Evolutionary conservation across 352 stramenopile genomes (phyloP).

Genomic region (Paralagenidium karlingii): DNA sequence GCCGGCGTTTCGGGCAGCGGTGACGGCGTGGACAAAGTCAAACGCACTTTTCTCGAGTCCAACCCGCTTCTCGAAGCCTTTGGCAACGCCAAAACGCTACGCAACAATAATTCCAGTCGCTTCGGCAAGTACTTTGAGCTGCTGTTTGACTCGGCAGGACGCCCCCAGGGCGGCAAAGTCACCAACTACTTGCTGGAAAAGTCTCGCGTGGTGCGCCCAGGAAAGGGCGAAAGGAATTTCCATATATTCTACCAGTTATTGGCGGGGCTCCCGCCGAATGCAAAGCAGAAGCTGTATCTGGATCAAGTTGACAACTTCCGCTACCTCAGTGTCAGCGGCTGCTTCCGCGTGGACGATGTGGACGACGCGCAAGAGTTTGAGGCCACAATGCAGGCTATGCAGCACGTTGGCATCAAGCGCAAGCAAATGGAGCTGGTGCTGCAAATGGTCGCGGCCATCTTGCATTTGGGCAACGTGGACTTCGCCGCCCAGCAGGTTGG

Average conservation of each 20-base stretch:
- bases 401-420: constrained; percentile 79
- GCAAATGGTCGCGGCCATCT: constrained; percentile 61
- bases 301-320: constrained; percentile 41
- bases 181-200: constrained; percentile 91
- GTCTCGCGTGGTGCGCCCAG: constrained; percentile 74
- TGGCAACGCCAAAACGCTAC: constrained; percentile 91
- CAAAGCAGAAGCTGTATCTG: constrained; percentile 57
- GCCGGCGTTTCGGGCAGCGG: constrained; percentile 65
- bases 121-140: constrained; percentile 95
- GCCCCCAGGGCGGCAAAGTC: constrained; percentile 77
- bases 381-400: constrained; percentile 78
- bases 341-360: constrained; percentile 84
- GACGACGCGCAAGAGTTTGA: constrained; percentile 86
- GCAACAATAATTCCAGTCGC: constrained; percentile 92
- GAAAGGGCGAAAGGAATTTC: constrained; percentile 87
- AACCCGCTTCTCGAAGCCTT: constrained; percentile 95
- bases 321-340: constrained; percentile 84
- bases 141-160: constrained; percentile 81
- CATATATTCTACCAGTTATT: constrained; percentile 93
- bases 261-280: constrained; percentile 38
- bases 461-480: constrained; percentile 70
- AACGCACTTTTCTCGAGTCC: constrained; percentile 86
- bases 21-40: constrained; percentile 77
- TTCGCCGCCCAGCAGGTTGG: constrained; percentile 47
- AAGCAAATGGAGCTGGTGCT: constrained; percentile 85